Base-by-base conservation (phyloP, 192 early-diverging fungal genomes). In the Spinellus fusiger region DNA sequence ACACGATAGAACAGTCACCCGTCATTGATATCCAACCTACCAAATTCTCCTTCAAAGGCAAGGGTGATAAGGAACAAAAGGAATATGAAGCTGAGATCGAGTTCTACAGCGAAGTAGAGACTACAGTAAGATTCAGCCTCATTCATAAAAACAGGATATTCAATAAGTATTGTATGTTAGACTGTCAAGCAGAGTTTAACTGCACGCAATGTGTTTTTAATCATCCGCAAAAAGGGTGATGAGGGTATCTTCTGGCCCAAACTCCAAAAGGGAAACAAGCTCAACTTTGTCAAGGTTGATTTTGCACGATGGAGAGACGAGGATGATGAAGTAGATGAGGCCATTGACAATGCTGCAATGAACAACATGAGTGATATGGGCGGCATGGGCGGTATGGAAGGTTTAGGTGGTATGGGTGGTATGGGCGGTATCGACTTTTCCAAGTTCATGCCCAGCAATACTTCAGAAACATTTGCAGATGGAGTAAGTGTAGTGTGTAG, bases 291-390 rank as follows among this genome's bases (percentile, higher is more conserved):
- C 54, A 93, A 94, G 80, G 92, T 91, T 6, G 94, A 98, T 68
- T 98, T 98, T 70, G 62, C 81, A 48, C 85, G 75, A 65, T 98
- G 92, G 91, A 88, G 81, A 75, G 93, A 95, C 70, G 92, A 93
- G 66, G 92, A 95, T 70, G 93, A 98, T n/a, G 89, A 91, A 25
- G 93, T 92, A 28, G 89, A 91, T 8, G 86, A 79, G 49, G 75
- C 71, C 23, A 48, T 32, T 26, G 72, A 37, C 16, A 66, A 70
- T 16, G 54, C 64, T 20, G 54, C 70, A n/a, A n/a, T n/a, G n/a
- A n/a, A n/a, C 53, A 65, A 56, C 60, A 69, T 80, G 51, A 76
- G 67, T 22, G 86, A 81, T 15, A 82, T 89, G 76, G 47, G 27
- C 0, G 65, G 51, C 23, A 60, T 65, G 20, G 58, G 58, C 20